Conservation (phyloP, 2,329 filamentous ascomycete genomes). For the Neonectria magnoliae region DNA sequence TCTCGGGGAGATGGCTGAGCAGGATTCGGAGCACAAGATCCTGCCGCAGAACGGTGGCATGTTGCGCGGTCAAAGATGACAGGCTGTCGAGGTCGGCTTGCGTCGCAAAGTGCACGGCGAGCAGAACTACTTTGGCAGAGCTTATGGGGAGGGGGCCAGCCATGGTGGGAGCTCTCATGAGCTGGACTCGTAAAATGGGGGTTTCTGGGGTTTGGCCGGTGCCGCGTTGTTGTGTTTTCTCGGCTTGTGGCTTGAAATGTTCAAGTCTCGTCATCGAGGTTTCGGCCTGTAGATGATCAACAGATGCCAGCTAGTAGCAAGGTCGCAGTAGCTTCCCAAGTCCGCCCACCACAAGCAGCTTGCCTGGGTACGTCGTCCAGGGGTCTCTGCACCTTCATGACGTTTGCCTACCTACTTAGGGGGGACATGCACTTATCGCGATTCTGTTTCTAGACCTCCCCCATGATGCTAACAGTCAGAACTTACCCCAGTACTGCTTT, state of each 20-base stretch:
- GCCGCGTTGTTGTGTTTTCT: not conserved
- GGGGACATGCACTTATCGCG: slow-evolving; percentile 16
- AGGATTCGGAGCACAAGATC: slow-evolving; percentile 77
- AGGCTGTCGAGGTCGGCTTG: slow-evolving; percentile 72
- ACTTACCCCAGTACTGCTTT: not conserved
- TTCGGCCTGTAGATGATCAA: slow-evolving; percentile 10
- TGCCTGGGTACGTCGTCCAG: not conserved
- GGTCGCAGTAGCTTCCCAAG: slow-evolving; percentile 5
- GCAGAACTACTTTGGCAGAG: slow-evolving; percentile 74
- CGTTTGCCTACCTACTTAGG: not conserved
- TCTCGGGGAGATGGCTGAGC: slow-evolving; percentile 81
- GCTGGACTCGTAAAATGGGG: not conserved
- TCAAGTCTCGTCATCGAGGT: not conserved
- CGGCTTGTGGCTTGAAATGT: not conserved
- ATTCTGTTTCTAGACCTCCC: not conserved
- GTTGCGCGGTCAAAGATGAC: slow-evolving; percentile 65
- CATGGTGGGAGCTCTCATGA: slow-evolving; percentile 31
- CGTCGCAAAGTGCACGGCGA: slow-evolving; percentile 76
- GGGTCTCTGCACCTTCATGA: not conserved
- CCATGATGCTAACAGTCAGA: slow-evolving; percentile 1
- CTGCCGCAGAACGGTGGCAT: slow-evolving; percentile 67
- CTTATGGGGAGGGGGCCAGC: slow-evolving; percentile 56
- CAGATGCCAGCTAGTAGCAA: slow-evolving; percentile 7
- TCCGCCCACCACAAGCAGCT: not conserved
- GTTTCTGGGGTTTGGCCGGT: not conserved